phyloP scores from a whole-genome alignment of 192 early-diverging fungal genomes.

The Gamsiella multidivaricata region DNA sequence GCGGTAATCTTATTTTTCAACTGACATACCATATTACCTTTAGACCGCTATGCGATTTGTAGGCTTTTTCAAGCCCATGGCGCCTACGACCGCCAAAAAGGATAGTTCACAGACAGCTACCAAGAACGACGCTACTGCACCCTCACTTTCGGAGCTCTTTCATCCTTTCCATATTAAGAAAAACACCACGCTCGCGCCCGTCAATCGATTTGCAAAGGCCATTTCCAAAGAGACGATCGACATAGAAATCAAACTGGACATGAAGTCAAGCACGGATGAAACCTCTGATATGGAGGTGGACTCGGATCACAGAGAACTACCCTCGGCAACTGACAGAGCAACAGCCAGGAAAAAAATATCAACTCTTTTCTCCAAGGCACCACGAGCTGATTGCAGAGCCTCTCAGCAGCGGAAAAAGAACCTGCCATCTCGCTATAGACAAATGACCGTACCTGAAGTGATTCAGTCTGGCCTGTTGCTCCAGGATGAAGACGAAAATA shows the following conservation, averaged over 20 bases:
- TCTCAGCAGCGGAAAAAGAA: slow-evolving; percentile 33
- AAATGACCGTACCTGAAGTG: slow-evolving; percentile 28
- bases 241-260: neutral
- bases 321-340: neutral
- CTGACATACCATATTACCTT: neutral
- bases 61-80: slow-evolving; percentile 43
- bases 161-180: slow-evolving; percentile 71
- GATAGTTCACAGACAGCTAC: slow-evolving; percentile 9
- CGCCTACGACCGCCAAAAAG: slow-evolving; percentile 34
- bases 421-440: slow-evolving; percentile 10
- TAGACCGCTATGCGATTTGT: slow-evolving; percentile 54
- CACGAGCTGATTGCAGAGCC: neutral
- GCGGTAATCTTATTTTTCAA: neutral
- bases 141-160: slow-evolving; percentile 58
- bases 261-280: slow-evolving; percentile 1
- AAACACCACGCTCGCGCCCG: slow-evolving; percentile 53
- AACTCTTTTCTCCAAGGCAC: slow-evolving; percentile 5
- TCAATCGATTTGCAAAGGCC: slow-evolving; percentile 51
- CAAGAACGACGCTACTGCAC: slow-evolving; percentile 17
- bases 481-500: slow-evolving; percentile 35
- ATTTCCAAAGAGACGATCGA: slow-evolving; percentile 23
- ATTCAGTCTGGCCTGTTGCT: slow-evolving; percentile 43
- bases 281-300: slow-evolving; percentile 34
- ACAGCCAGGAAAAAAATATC: slow-evolving; percentile 3
- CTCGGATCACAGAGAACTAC: slow-evolving; percentile 15